Conservation (phyloP, 139 green algal species). For the Chlorella sp. region DNA sequence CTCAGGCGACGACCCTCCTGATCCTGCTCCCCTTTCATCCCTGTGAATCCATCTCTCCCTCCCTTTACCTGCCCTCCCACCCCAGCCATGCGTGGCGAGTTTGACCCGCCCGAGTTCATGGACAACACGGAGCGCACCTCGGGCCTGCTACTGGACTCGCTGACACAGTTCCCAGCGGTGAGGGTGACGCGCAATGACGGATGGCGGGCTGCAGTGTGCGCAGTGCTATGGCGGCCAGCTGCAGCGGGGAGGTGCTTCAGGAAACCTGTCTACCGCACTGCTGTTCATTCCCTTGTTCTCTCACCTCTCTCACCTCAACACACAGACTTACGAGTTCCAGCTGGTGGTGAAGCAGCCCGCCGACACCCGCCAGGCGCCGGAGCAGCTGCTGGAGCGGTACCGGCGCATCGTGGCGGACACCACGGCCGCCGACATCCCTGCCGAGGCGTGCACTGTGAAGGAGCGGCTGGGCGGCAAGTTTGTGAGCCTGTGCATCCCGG, state of each 20-base stretch:
- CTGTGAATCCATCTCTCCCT: not conserved
- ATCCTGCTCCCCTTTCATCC: not conserved
- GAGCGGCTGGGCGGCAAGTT: conserved; percentile 64
- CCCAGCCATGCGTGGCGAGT: conserved; percentile 69
- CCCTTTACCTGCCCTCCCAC: not conserved
- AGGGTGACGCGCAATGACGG: no score
- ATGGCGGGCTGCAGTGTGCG: no score
- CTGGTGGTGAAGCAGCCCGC: conserved; percentile 34
- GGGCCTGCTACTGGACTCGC: conserved; percentile 59
- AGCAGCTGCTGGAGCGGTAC: conserved; percentile 27
- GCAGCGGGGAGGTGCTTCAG: no score
- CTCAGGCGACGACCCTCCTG: no score
- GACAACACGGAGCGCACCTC: conserved; percentile 58
- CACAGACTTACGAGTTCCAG: conserved; percentile 62
- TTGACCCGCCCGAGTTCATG: conserved; percentile 51
- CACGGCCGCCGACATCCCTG: not conserved
- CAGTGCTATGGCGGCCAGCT: no score
- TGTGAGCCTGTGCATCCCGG: conserved; percentile 54
- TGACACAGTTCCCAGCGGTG: conserved; percentile 60
- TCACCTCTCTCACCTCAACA: no score
- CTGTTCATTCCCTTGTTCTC: no score
- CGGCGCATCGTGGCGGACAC: conserved; percentile 7
- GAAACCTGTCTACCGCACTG: no score
- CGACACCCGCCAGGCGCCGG: not conserved
- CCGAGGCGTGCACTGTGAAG: conserved; percentile 35